Percentiles rank a stretch among this genome's conserved stretches.
Evolutionary conservation across 2,329 filamentous ascomycete genomes (phyloP).

Genomic region (Colletotrichum sp.): DNA sequence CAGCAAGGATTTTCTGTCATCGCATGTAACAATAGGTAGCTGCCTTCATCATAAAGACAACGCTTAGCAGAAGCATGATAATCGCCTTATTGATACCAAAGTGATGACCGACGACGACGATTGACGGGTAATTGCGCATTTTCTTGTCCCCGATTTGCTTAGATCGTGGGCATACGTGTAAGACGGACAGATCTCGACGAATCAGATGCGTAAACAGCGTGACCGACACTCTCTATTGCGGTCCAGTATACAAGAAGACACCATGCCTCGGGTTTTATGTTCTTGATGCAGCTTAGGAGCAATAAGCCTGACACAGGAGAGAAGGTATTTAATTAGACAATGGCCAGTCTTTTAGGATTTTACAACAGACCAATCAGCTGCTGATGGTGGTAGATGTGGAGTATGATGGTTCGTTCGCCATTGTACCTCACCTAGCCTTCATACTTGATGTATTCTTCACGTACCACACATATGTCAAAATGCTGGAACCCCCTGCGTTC

Average conservation of each 20-base stretch:
- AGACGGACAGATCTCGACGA: background rate
- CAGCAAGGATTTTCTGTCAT: background rate
- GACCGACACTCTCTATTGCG: too few species aligned
- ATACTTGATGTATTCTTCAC: background rate
- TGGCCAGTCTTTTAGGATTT: background rate
- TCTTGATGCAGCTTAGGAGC: background rate
- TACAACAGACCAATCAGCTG: too few species aligned
- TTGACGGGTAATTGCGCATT: background rate
- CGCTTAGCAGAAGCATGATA: background rate
- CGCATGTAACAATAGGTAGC: background rate
- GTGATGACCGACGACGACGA: background rate
- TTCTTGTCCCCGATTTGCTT: background rate
- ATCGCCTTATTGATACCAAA: background rate
- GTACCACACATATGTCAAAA: background rate
- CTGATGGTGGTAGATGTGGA: too few species aligned
- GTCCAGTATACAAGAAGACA: background rate
- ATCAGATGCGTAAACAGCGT: too few species aligned
- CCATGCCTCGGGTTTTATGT: rapidly evolving
- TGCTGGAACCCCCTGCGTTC: too few species aligned
- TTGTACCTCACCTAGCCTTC: background rate
- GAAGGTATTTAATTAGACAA: background rate
- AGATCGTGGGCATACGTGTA: background rate
- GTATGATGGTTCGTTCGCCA: background rate
- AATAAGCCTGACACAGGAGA: background rate
- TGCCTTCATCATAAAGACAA: background rate